Evolutionary conservation across 805 yeast species (phyloP), one percentile per base, ranked within the genome.

Genomic region (Citeromyces nyonsensis): DNA sequence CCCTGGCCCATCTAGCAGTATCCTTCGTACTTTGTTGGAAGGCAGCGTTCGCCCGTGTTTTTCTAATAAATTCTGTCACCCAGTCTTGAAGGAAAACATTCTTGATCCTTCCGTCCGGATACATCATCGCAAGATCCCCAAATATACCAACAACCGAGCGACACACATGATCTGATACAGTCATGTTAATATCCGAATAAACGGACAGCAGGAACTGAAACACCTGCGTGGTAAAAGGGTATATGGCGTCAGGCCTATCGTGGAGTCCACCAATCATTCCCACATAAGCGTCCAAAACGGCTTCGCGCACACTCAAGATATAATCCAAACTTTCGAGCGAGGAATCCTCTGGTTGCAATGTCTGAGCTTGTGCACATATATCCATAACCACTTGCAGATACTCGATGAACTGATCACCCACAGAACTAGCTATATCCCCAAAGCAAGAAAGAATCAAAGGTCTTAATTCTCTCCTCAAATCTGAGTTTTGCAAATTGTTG

Each of bases 1-100:
- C 95, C 43, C 91, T 71, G 10, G 98, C 96, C 97, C 97, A 91
- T 57, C 86, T 72, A 6, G 96, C 96, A n/a, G 95, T 82, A 47
- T 80, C 91, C 50, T 71, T 73, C 9, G 96, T 84, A 35, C 65
- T 57, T 44, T 69, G 71, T 25, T 72, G 61, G 48, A 74, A 81
- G 24, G 61, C 44, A 39, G 67, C 63, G 48, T 75, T 76, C 34
- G 69, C 47, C 53, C 91, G 71, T 14, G 86, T 76, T 48, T 63
- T 70, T 51, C 73, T 76, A 49, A 91, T 77, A 48, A 82, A 69
- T 15, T 72, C 77, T 5, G 79, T 58, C 18, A 91, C 73, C 95
- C 95, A 84, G 2, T 65, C 74, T 58, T 76, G 82, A 13, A 57
- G 52, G 53, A 74, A 84, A 32, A 65, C 66, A 38, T 65, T 68